Conservation (phyloP, 2,329 filamentous ascomycete genomes). For the Colletotrichum tofieldiae region DNA sequence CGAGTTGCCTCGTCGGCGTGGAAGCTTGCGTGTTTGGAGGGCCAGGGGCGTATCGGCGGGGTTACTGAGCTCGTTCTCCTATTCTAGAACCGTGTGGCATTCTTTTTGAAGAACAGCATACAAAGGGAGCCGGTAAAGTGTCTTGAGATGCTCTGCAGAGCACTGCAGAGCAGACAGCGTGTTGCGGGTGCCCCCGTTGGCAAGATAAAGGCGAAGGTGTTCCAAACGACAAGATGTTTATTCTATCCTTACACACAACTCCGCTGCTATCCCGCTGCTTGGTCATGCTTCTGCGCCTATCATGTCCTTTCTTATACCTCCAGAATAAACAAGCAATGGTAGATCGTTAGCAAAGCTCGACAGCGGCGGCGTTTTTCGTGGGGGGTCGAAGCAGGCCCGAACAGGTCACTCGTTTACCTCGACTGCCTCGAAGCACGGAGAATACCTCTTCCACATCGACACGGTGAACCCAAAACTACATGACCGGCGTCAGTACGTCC, state of each 20-base stretch:
- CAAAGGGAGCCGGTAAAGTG: neutral
- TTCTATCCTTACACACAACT: neutral
- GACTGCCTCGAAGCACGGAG: neutral
- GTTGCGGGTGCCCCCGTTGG: neutral
- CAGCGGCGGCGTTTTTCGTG: neutral
- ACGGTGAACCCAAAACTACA: neutral
- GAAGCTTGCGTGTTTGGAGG: too few species aligned
- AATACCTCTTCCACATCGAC: neutral
- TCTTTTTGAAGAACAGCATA: neutral
- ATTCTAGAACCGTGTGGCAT: neutral
- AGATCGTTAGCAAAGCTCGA: neutral
- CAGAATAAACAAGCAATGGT: neutral
- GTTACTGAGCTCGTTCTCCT: neutral
- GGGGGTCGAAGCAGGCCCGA: neutral
- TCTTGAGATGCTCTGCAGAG: neutral
- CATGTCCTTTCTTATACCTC: neutral
- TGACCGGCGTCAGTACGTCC: neutral
- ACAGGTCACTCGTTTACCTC: neutral
- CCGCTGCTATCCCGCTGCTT: neutral
- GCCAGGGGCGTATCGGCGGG: neutral
- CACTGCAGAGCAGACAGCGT: neutral
- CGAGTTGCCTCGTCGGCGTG: neutral
- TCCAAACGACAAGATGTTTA: neutral
- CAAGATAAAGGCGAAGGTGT: neutral
- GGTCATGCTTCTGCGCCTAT: neutral